Evolutionary conservation across 2,329 filamentous ascomycete species (phyloP), one percentile per base, ranked within the genome.

Genomic region (Exophiala sideris): DNA sequence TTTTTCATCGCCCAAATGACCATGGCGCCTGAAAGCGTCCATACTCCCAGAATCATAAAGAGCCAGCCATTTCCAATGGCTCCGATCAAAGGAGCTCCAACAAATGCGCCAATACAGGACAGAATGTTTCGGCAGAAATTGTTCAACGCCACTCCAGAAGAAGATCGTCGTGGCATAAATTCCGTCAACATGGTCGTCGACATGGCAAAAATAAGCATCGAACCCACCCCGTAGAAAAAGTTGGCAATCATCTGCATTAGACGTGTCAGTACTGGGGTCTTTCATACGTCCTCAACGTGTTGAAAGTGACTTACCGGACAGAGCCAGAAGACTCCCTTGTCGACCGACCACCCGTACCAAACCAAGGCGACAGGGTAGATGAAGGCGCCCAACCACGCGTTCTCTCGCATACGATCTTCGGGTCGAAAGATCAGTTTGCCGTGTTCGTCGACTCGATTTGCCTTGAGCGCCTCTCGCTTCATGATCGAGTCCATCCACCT

Each of bases 161-260:
- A 87, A 46, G 85, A 86, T 58, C 80, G 78, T 39, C 82, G 79
- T 11, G 87, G 87, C 77, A 92, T 86, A 66, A 92, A 91, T 66
- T 94, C 89, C 0, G 89, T 92, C 61, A 94, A 75, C 87, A 94
- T 91, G 0, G 89, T 94, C 0, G 88, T 91, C 0, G 82, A 78
- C 62, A 83, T 79, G 45, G 82, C 80, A 71, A 89, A 91, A 29
- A 91, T 84, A 3, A 94, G 76, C 89, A 95, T 94, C 32, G 81
- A 86, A 2, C 86, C 85, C 3, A 88, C 63, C 12, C 89, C 89
- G 64, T 92, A 94, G 67, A 86, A 80, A 68, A 89, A 87, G 39
- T 85, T 84, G 20, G 84, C 83, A 36, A 87, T 75, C 61, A 81
- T 76, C 52, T 77, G 52, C 40, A 41, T 18, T 45, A 51, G 35